phyloP scores from a whole-genome alignment of 2,329 filamentous ascomycete species.

The Fusarium austroafricanum region DNA sequence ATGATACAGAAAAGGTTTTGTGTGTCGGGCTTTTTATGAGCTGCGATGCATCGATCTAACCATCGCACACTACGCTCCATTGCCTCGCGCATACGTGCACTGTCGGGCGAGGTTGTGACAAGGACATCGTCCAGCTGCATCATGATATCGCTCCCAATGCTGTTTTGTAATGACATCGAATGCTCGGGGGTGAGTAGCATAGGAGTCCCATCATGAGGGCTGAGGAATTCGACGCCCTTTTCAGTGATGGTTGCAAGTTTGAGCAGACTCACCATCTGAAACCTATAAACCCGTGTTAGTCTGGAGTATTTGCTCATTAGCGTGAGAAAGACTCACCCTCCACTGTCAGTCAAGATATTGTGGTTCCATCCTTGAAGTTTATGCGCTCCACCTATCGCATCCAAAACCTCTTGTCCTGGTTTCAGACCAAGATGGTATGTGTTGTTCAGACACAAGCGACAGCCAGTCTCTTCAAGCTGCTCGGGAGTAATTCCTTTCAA shows the following conservation, averaged over 20 bases:
- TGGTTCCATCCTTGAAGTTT: conserved; percentile 94
- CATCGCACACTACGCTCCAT: conserved; percentile 95
- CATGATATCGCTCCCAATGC: conserved; percentile 97
- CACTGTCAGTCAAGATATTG: conserved; percentile 89
- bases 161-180: conserved; percentile 95
- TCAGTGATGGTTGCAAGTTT: conserved; percentile 95
- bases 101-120: conserved; percentile 92
- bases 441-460: conserved; percentile 94
- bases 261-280: conserved; percentile 98
- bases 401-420: conserved; percentile 89
- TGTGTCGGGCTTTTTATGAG: conserved; percentile 82
- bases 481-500: conserved; percentile 94
- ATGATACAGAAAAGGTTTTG: conserved; percentile 99
- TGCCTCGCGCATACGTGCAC: conserved; percentile 87
- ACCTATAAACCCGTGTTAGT: conserved; percentile 65
- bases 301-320: not conserved
- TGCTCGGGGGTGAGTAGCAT: conserved; percentile 99
- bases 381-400: conserved; percentile 90
- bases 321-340: conserved; percentile 62
- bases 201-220: conserved; percentile 91
- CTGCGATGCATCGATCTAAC: conserved; percentile 93
- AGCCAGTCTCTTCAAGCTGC: conserved; percentile 89
- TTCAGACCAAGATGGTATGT: conserved; percentile 97
- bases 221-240: conserved; percentile 94
- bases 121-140: conserved; percentile 99